phyloP scores from a whole-genome alignment of 2,329 filamentous ascomycete genomes.

The Cordyceps cicadae region DNA sequence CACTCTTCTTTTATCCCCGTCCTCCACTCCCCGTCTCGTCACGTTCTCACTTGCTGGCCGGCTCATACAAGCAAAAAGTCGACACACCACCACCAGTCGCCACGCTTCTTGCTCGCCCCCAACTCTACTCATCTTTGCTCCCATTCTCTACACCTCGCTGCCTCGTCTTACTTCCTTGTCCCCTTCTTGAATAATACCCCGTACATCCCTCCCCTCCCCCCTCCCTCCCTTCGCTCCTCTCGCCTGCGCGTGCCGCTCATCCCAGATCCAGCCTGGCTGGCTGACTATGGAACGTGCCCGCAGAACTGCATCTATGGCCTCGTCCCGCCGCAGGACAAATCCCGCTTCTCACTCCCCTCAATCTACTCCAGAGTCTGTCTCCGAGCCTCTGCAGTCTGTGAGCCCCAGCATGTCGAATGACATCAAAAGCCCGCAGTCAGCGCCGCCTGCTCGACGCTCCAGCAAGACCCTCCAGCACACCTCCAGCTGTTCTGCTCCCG shows the following conservation, averaged over 20 bases:
- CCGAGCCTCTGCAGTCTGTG: conserved; percentile 23
- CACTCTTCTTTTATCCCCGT: neutral
- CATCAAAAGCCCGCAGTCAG: conserved; percentile 25
- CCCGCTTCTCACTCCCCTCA: conserved; percentile 27
- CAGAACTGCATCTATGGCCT: conserved; percentile 19
- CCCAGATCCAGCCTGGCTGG: conserved; percentile 9
- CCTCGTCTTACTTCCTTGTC: neutral
- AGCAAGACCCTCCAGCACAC: conserved; percentile 29
- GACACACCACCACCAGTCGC: conserved; percentile 1
- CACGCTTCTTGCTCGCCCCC: neutral
- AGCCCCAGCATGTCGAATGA: conserved; percentile 27
- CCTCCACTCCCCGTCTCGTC: conserved; percentile 1
- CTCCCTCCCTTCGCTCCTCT: neutral
- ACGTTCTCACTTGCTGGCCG: conserved; percentile 12
- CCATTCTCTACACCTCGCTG: neutral
- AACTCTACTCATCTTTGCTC: neutral
- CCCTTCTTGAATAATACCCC: conserved; percentile 6
- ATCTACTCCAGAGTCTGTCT: conserved; percentile 24
- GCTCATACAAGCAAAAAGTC: conserved; percentile 12
- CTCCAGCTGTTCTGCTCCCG: conserved; percentile 30
- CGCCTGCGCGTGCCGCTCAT: conserved; percentile 4
- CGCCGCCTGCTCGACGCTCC: conserved; percentile 23
- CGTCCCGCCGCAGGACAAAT: conserved; percentile 24
- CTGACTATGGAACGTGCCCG: conserved; percentile 28
- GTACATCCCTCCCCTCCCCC: neutral